Base-by-base conservation (phyloP, 2,329 filamentous ascomycete species). In the Beauveria asiatica region DNA sequence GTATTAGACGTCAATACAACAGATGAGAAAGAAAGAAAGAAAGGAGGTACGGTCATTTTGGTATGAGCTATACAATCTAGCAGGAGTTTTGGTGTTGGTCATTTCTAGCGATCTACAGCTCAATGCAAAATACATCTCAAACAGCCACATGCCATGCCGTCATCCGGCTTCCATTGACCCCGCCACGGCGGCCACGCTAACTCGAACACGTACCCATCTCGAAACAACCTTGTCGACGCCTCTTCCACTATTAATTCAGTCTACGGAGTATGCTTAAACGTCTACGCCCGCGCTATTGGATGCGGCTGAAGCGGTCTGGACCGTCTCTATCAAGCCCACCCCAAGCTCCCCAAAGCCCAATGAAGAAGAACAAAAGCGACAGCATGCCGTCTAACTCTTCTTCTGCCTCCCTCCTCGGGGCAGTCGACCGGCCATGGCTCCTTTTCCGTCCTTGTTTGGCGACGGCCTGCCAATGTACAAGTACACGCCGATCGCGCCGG, bases 401-500 rank as follows among this genome's bases (percentile, higher is more conserved):
- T 45, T 39, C 25, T 10, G 37, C 48, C 17, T n/a, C 6, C 11
- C 8, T 11, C 3, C 13, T 33, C 21, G 23, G 21, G 3, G n/a
- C 13, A 21, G 30, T 19, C 11, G 11, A 11, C 37, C n/a, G 41
- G 41, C 23, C 19, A 59, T 59, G 57, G 6, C 49, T 11, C 10
- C 16, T 3, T 39, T 46, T 7, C 17, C 41, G 25, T 42, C 23
- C 37, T 11, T 45, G 41, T 27, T 65, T 42, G 48, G 57, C 49
- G 41, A 41, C 13, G 19, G 49, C 27, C 49, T 53, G 41, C 45
- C 39, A 10, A 39, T 53, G 27, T 60, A 60, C 42, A 13, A 51
- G n/a, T 66, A 66, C 41, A 23, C 55, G 5, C 51, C 59, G 2
- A 54, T 66, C 16, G 58, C 61, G 30, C 21, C 19, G 2, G 27